These are phyloP conservation scores for Suillus subalutaceus DNA, from an alignment of 768 basidiomycete genomes.

Conservation along the genomic window DNA sequence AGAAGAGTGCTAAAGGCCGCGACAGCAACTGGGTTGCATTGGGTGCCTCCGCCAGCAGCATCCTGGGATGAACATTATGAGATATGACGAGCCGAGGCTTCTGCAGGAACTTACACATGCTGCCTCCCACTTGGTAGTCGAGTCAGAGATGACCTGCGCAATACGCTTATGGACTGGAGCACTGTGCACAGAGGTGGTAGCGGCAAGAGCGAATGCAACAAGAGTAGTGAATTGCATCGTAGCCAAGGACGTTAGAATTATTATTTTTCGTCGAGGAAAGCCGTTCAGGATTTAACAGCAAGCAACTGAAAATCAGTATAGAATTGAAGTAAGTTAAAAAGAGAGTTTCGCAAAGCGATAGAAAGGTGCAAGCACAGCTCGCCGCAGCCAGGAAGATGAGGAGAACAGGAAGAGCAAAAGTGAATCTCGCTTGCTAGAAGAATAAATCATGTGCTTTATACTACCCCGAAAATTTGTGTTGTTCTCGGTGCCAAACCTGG, in stretches of 20 bases:
- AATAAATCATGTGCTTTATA: background rate
- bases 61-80: constrained; percentile 35
- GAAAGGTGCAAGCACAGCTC: constrained; percentile 12
- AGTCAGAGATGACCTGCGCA: constrained; percentile 43
- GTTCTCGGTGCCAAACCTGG: background rate
- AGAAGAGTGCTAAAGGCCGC: constrained; percentile 61
- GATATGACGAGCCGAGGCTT: background rate
- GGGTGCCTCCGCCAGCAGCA: constrained; percentile 55
- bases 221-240: constrained; percentile 16
- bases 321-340: background rate
- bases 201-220: constrained; percentile 33
- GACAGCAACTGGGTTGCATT: constrained; percentile 61
- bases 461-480: background rate
- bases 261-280: background rate
- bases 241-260: background rate
- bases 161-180: constrained; percentile 49
- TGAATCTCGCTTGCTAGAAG: constrained; percentile 1
- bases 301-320: constrained; percentile 10
- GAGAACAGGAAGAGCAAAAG: background rate
- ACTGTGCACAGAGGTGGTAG: constrained; percentile 36
- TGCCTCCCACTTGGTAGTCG: constrained; percentile 46
- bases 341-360: constrained; percentile 6
- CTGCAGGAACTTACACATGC: constrained; percentile 44
- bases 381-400: constrained; percentile 5
- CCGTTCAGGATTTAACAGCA: constrained; percentile 9